phyloP scores from a whole-genome alignment of 441 rosid genomes.

The Adansonia madagascariensis region DNA sequence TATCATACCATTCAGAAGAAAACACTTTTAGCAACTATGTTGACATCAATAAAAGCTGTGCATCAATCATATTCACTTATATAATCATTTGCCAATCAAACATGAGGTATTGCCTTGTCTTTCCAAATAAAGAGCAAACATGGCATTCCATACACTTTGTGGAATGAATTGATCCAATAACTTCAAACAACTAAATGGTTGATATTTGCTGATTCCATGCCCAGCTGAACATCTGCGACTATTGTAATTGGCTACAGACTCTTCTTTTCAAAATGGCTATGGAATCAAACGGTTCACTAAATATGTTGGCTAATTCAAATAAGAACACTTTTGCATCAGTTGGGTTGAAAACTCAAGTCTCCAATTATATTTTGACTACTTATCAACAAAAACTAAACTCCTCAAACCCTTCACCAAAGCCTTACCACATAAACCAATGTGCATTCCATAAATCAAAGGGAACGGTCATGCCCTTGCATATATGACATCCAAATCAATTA shows the following conservation, averaged over 20 bases:
- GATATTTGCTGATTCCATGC: constrained; percentile 1
- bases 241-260: constrained; percentile 5
- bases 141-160: background rate
- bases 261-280: background rate
- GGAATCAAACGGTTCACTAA: constrained; percentile 12
- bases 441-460: background rate
- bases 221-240: background rate
- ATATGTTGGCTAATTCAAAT: background rate
- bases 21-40: constrained; percentile 2
- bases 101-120: background rate
- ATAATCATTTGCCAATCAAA: background rate
- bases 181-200: background rate
- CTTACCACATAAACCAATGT: background rate
- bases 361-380: background rate
- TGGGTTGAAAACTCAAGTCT: constrained; percentile 7
- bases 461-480: constrained; percentile 14
- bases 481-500: background rate
- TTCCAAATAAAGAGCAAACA: background rate
- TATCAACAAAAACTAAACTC: constrained; percentile 8
- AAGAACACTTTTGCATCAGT: background rate
- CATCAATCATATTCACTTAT: background rate
- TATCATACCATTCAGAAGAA: background rate
- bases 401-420: constrained; percentile 15
- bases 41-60: background rate
- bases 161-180: constrained; percentile 13